Base-by-base conservation (phyloP, 2,329 filamentous ascomycete species). In the Nemania bipapillata region DNA sequence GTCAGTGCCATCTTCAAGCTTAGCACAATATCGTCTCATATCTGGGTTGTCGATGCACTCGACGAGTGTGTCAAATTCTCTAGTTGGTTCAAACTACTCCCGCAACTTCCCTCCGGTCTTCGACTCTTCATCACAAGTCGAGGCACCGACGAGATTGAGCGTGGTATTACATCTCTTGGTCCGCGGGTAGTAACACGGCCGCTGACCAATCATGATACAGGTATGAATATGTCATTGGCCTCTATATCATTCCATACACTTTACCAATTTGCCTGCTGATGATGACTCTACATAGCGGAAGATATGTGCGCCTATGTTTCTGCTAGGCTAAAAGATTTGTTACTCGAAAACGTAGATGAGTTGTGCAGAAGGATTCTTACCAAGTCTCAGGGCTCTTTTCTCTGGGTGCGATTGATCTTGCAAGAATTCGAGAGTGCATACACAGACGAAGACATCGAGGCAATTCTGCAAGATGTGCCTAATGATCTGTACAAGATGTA, bases 11-110 rank as follows among this genome's bases (percentile, higher is more conserved):
- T 79, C 17, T 77, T 78, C 50, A 73, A 70, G 35, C 42, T 73
- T 0, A 59, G 65, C 8, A 56, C 58, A 2, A 42, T 73, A 12
- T 63, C 64, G 7, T 69, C 59, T 5, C 77, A 78, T 54, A 73
- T 70, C 47, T 79, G 77, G 77, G 72, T 79, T 1, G 60, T 79
- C 4, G 78, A 79, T 57, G 78, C 69, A 3, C 54, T 79, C 5
- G 77, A 79, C 42, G 77, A 79, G 52, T 79, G 76, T 60, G 17
- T 63, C 5, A 71, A 72, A 58, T 75, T 74, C 64, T 58, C 64
- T 6, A 68, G 50, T 47, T 70, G 56, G 68, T 70, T 70, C 17
- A 70, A 68, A 53, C 42, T 70, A 50, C 47, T 59, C 20, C 57
- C 60, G 17, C 42, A 64, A 53, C 50, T 77, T 17, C 76, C 77